phyloP scores from a whole-genome alignment of 768 basidiomycete species.

The Suillus spraguei region DNA sequence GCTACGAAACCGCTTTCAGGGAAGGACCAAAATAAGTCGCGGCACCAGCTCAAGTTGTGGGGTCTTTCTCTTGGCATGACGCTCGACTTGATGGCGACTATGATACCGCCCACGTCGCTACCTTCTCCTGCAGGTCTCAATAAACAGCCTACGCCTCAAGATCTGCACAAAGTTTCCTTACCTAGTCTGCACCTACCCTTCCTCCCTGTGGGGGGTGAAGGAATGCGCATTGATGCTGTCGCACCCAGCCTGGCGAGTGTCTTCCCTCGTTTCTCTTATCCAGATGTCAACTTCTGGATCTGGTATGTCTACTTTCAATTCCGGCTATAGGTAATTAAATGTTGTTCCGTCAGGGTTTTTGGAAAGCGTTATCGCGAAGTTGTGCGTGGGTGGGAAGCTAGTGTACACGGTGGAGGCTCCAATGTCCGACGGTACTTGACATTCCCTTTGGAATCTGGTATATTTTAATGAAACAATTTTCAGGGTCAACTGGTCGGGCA shows the following conservation, averaged over 20 bases:
- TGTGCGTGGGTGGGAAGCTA: conserved; percentile 91
- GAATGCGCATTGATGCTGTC: conserved; percentile 61
- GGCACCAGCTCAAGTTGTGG: conserved; percentile 82
- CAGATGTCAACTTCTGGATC: conserved; percentile 99
- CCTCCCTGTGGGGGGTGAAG: conserved; percentile 48
- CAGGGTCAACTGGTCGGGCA: conserved; percentile 97
- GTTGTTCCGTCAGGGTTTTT: conserved; percentile 68
- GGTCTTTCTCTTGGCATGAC: conserved; percentile 96
- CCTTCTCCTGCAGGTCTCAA: conserved; percentile 29
- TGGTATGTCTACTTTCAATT: conserved; percentile 54
- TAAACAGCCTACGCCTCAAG: conserved; percentile 33
- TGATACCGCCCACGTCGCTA: conserved; percentile 58
- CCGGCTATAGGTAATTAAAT: conserved; percentile 9
- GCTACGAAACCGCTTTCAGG: conserved; percentile 14
- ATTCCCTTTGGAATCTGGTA: conserved; percentile 3
- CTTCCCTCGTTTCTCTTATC: conserved; percentile 94
- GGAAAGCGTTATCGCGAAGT: conserved; percentile 93
- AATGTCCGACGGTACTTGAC: conserved; percentile 70
- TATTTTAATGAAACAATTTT: conserved; percentile 8
- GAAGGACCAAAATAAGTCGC: conserved; percentile 21
- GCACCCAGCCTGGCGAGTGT: conserved; percentile 83
- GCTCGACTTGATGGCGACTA: conserved; percentile 88
- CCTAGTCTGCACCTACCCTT: conserved; percentile 61
- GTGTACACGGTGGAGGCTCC: conserved; percentile 69
- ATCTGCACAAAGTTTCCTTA: conserved; percentile 18